Evolutionary conservation across 2,329 filamentous ascomycete species (phyloP).

Genomic region (Stachybotrys chlorohalonatus): DNA sequence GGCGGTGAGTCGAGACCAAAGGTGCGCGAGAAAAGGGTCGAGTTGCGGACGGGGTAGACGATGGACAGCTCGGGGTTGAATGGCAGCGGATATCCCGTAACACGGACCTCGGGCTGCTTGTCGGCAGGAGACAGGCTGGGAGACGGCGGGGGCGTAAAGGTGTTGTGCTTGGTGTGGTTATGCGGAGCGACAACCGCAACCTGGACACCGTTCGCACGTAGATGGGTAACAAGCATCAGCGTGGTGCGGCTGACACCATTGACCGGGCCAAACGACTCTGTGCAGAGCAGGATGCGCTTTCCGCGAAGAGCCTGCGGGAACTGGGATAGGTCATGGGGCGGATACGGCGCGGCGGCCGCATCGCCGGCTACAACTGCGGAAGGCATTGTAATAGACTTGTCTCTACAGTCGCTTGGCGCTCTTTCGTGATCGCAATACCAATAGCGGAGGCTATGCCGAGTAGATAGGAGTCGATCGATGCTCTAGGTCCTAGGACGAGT

Average conservation of each 20-base stretch:
- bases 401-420: background rate
- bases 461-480: too few relatives aligned
- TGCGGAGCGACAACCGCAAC: slow-evolving; percentile 59
- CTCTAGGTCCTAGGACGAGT: background rate
- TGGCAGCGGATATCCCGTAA: slow-evolving; percentile 57
- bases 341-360: slow-evolving; percentile 4
- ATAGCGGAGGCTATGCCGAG: too few relatives aligned
- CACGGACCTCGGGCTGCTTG: slow-evolving; percentile 41
- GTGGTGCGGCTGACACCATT: slow-evolving; percentile 68
- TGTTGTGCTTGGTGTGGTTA: slow-evolving; percentile 44
- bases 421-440: too few relatives aligned
- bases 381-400: background rate
- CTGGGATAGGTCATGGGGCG: slow-evolving; percentile 28
- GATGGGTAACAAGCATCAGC: slow-evolving; percentile 57
- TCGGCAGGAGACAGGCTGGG: slow-evolving; percentile 19
- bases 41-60: slow-evolving; percentile 59
- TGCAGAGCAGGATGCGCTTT: slow-evolving; percentile 57
- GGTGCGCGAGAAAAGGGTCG: slow-evolving; percentile 48
- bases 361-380: background rate
- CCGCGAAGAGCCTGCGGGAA: slow-evolving; percentile 44
- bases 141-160: slow-evolving; percentile 36
- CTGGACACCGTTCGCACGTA: slow-evolving; percentile 53
- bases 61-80: slow-evolving; percentile 65
- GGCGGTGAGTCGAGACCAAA: slow-evolving; percentile 44
- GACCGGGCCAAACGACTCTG: slow-evolving; percentile 63